phyloP scores from a whole-genome alignment of 305 asterid species.

The Fraxinus latifolia region DNA sequence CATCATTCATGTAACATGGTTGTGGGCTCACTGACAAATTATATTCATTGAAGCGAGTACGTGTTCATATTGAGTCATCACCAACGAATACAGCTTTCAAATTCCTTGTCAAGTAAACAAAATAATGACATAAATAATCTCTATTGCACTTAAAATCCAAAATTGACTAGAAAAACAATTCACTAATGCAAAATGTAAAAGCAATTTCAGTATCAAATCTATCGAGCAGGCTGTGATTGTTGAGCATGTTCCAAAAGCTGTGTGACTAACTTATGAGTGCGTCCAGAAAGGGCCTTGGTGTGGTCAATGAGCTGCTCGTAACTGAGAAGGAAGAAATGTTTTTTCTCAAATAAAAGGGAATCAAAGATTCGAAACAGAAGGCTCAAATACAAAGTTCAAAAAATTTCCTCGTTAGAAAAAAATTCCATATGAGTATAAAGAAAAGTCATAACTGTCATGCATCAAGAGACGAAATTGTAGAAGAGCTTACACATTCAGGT shows the following conservation, averaged over 20 bases:
- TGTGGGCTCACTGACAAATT: background rate
- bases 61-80: background rate
- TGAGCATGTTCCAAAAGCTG: slow-evolving; percentile 86
- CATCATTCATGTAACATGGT: background rate
- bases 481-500: slow-evolving; percentile 77
- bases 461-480: background rate
- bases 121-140: background rate
- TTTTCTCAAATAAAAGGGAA: slow-evolving; percentile 19
- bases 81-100: background rate
- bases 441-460: background rate
- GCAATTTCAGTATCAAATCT: slow-evolving; percentile 15
- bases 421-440: background rate
- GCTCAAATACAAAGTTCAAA: background rate
- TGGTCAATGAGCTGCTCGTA: slow-evolving; percentile 86
- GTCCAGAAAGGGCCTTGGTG: slow-evolving; percentile 79
- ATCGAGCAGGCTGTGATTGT: slow-evolving; percentile 68
- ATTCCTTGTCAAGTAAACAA: background rate
- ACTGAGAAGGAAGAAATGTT: slow-evolving; percentile 40
- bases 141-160: background rate
- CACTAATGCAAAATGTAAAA: slow-evolving; percentile 6
- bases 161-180: background rate
- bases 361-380: background rate
- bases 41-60: background rate
- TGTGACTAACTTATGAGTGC: slow-evolving; percentile 71
- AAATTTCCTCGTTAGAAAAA: background rate